Evolutionary conservation across 257 asterid genomes (phyloP), one percentile per base, ranked within the genome.

Genomic region (Gentiana straminea): DNA sequence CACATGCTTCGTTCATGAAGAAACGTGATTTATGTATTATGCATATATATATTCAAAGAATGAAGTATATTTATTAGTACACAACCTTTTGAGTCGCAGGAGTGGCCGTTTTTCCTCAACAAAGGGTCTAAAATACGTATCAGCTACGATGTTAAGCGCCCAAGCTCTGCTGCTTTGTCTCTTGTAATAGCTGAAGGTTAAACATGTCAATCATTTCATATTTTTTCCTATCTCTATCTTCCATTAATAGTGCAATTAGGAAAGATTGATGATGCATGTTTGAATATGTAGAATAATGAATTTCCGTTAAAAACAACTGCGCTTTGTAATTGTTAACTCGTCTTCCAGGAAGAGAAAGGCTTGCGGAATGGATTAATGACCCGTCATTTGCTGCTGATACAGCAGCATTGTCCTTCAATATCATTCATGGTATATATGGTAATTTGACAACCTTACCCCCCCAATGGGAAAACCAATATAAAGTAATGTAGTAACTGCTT

Each of bases 51-150:
- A 11, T 24, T 34, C 13, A 6, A 37, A 37, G 4, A 12, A 41
- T 55, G 37, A 13, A 8, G 43, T 39, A 11, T 35, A 24, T 24
- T 24, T 24, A 24, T 62, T 52, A 39, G 49, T 5, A 2, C 4
- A 8, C 5, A 8, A 52, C 53, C 35, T 35, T 59, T 47, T 51
- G 9, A 8, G 9, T 46, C 47, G 11, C 65, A 66, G 71, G 66
- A 33, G 57, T 66, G 71, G 71, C 61, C 53, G 41, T 66, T 52
- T 52, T 66, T 59, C 48, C 66, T 66, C 11, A 66, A 66, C 65
- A 13, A 56, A 48, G 71, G 71, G 35, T 66, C 71, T n/a, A 66
- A 34, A 47, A 44, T 66, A 33, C 52, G 33, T 9, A 38, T 66
- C 38, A 52, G 65, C 4, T 66, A 66, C 52, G 47, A 56, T 32